A percentile compares a stretch with the other conserved stretches of the same genome.
These are phyloP conservation scores for Peniophora sp. DNA, from an alignment of 1,284 basidiomycete genomes.

Conservation along the genomic window DNA sequence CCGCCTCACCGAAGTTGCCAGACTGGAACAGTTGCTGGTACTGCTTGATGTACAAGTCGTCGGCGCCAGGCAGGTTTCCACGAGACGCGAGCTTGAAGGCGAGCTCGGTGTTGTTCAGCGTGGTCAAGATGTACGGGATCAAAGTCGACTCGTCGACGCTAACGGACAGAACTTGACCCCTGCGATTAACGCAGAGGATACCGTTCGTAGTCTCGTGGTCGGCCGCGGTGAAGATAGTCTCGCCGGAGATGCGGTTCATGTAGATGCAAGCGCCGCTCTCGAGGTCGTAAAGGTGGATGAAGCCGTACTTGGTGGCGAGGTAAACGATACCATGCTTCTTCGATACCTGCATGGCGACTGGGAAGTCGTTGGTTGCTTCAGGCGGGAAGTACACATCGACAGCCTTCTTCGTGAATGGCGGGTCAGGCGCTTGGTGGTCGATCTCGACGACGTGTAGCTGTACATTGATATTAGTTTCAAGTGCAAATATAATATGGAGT, in stretches of 20 bases:
- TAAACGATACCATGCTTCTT: constrained; percentile 96
- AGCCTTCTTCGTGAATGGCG: constrained; percentile 96
- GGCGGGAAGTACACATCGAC: constrained; percentile 99
- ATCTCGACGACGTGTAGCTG: constrained; percentile 98
- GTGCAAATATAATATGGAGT: constrained; percentile 8
- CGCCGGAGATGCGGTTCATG: constrained; percentile 99
- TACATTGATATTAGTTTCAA: constrained; percentile 12
- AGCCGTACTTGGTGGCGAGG: constrained; percentile 98
- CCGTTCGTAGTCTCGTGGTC: constrained; percentile 93
- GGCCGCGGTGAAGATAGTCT: constrained; percentile 98
- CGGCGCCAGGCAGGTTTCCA: constrained; percentile 96
- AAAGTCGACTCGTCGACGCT: constrained; percentile 96
- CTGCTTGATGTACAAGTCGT: constrained; percentile 94
- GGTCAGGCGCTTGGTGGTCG: constrained; percentile 92
- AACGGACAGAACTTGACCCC: constrained; percentile 97
- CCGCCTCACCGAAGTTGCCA: constrained; percentile 93
- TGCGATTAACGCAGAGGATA: constrained; percentile 99
- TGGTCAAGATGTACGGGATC: constrained; percentile 90
- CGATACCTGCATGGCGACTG: constrained; percentile 99
- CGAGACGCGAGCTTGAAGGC: constrained; percentile 98
- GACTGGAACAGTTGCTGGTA: constrained; percentile 90
- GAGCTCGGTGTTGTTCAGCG: constrained; percentile 95
- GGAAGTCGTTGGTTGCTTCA: constrained; percentile 98
- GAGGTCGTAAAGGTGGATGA: constrained; percentile 98
- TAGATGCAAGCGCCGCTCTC: constrained; percentile 99